Evolutionary conservation across 805 yeast genomes (phyloP).

Genomic region (Pichia membranifaciens): DNA sequence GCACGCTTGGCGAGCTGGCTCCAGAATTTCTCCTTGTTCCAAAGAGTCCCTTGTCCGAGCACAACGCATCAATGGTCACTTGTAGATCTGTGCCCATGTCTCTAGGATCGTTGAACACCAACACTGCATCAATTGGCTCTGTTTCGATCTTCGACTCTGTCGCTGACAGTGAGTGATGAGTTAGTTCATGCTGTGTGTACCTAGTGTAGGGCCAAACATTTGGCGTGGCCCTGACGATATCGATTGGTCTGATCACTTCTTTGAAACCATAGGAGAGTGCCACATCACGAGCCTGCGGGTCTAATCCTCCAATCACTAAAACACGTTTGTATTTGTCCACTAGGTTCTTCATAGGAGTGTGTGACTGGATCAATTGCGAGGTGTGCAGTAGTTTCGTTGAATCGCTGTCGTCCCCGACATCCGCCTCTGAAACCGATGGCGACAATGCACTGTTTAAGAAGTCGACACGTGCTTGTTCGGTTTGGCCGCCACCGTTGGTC

Average conservation of each 20-base stretch:
- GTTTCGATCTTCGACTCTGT: constrained; percentile 22
- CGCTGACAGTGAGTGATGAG: constrained; percentile 34
- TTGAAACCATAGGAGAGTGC: constrained; percentile 74
- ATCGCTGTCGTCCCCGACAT: constrained; percentile 27
- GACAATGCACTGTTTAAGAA: constrained; percentile 35
- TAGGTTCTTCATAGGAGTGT: constrained; percentile 72
- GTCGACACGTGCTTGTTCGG: constrained; percentile 55
- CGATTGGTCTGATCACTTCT: constrained; percentile 67
- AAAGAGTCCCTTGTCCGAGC: constrained; percentile 52
- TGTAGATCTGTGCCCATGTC: constrained; percentile 86
- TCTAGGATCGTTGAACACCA: constrained; percentile 85
- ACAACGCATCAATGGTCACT: constrained; percentile 63
- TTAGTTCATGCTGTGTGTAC: constrained; percentile 39
- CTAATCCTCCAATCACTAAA: constrained; percentile 75
- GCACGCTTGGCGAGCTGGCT: constrained; percentile 46
- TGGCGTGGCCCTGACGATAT: constrained; percentile 53
- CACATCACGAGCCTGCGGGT: constrained; percentile 67
- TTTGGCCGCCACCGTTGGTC: constrained; percentile 86
- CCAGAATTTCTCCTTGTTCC: constrained; percentile 51
- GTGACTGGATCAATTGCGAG: constrained; percentile 72
- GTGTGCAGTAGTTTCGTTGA: constrained; percentile 22
- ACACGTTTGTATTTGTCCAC: constrained; percentile 51
- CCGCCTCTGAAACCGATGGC: background rate
- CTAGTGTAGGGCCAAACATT: constrained; percentile 65
- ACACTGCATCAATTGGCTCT: constrained; percentile 59